These are phyloP conservation scores for Maudiozyma humilis DNA, from an alignment of 1,139 yeast genomes.

Conservation along the genomic window DNA sequence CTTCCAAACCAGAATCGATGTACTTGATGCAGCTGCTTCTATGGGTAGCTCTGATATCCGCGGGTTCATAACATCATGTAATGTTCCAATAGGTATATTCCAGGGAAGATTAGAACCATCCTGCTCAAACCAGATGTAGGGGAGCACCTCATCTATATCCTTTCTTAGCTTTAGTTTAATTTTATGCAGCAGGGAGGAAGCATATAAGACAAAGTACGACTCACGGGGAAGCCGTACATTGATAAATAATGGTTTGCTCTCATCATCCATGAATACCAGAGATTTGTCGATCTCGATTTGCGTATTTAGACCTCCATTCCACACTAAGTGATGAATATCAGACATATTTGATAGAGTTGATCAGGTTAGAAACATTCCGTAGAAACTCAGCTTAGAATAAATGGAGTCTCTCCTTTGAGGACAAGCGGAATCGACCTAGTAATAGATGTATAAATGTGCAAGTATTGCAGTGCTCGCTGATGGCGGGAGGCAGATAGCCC, in stretches of 20 bases:
- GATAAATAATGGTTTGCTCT: conserved; percentile 5
- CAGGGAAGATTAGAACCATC: conserved; percentile 61
- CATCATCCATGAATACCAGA: conserved; percentile 12
- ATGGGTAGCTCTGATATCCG: conserved; percentile 34
- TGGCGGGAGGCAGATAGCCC: too few species aligned
- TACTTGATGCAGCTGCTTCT: conserved; percentile 11
- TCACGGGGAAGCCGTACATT: conserved; percentile 35
- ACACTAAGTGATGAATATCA: conserved; percentile 37
- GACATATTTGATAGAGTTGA: too few species aligned
- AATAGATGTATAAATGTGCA: too few species aligned
- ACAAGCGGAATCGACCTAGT: too few species aligned
- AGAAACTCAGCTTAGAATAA: too few species aligned
- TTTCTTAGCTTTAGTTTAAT: conserved; percentile 37
- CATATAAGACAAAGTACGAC: conserved; percentile 50
- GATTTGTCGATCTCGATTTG: conserved; percentile 18
- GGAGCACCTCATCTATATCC: conserved; percentile 31
- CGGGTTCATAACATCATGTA: conserved; percentile 39
- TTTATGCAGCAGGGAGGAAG: conserved; percentile 37
- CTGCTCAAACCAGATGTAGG: conserved; percentile 59
- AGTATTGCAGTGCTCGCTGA: too few species aligned
- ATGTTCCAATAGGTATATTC: conserved; percentile 72
- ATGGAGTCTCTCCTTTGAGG: too few species aligned
- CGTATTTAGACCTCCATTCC: conserved; percentile 52
- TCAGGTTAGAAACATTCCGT: too few species aligned
- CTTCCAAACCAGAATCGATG: conserved; percentile 40